phyloP scores from a whole-genome alignment of 1,139 yeast species.

The Pneumocystis oryctolagi region DNA sequence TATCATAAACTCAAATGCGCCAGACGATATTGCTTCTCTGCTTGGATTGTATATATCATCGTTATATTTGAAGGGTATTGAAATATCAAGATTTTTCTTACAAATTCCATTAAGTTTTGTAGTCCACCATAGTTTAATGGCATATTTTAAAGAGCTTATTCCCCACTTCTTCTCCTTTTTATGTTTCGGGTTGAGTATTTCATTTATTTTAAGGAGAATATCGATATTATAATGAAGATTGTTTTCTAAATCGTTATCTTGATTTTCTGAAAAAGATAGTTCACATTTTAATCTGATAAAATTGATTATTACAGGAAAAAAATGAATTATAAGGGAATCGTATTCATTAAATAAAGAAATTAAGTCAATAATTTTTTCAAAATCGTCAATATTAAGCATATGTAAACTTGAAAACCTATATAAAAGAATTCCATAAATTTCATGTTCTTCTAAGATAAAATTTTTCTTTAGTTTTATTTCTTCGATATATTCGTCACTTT shows the following conservation, averaged over 20 bases:
- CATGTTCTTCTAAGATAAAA: slow-evolving; percentile 54
- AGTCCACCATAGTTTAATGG: slow-evolving; percentile 26
- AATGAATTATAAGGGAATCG: slow-evolving; percentile 49
- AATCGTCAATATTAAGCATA: slow-evolving; percentile 27
- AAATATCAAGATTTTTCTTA: slow-evolving; percentile 29
- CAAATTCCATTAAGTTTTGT: slow-evolving; percentile 47
- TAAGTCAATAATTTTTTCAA: slow-evolving; percentile 31
- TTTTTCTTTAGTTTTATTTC: slow-evolving; percentile 45
- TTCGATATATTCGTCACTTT: slow-evolving; percentile 38
- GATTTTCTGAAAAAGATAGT: slow-evolving; percentile 4
- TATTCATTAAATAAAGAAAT: slow-evolving; percentile 37
- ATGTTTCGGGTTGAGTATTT: not conserved
- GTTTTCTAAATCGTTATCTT: slow-evolving; percentile 5
- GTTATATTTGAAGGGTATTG: slow-evolving; percentile 25
- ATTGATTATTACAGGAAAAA: slow-evolving; percentile 41
- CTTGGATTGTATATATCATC: slow-evolving; percentile 31
- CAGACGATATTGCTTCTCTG: slow-evolving; percentile 42
- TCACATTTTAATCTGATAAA: slow-evolving; percentile 2
- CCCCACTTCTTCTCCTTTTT: slow-evolving; percentile 18
- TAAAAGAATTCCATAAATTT: slow-evolving; percentile 50
- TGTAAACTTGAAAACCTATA: slow-evolving; percentile 35
- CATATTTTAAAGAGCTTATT: slow-evolving; percentile 33
- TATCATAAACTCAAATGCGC: slow-evolving; percentile 69
- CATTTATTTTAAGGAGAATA: slow-evolving; percentile 3
- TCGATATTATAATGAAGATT: slow-evolving; percentile 8